phyloP scores from a whole-genome alignment of 2,329 filamentous ascomycete species.

The Cyphellophora attinorum region DNA sequence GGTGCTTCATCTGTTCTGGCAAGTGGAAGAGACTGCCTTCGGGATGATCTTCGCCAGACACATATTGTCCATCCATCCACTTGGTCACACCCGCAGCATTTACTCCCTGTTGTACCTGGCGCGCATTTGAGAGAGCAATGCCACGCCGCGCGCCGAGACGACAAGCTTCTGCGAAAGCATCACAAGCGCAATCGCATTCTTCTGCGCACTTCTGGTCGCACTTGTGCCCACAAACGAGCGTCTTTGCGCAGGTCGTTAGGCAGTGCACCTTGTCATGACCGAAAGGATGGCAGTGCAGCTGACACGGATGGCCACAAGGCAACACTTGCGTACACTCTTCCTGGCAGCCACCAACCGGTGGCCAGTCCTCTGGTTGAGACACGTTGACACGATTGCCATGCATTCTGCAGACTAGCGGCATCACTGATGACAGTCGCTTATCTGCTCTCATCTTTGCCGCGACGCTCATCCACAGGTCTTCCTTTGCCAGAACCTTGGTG shows the following conservation, averaged over 20 bases:
- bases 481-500: conserved; percentile 39
- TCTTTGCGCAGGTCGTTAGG: conserved; percentile 22
- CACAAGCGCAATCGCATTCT: conserved; percentile 13
- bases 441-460: conserved; percentile 29
- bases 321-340: conserved; percentile 33
- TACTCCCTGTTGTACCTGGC: too few species aligned
- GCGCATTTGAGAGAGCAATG: too few species aligned
- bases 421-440: conserved; percentile 34
- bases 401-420: conserved; percentile 56
- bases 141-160: too few species aligned
- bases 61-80: too few species aligned
- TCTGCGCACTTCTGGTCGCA: conserved; percentile 12
- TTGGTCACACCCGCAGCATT: too few species aligned
- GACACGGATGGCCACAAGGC: conserved; percentile 45
- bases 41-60: too few species aligned
- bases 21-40: too few species aligned
- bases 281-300: conserved; percentile 40
- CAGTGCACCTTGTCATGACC: conserved; percentile 25
- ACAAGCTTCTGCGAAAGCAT: too few species aligned
- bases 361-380: conserved; percentile 15
- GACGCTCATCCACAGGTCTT: conserved; percentile 44
- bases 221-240: conserved; percentile 12
- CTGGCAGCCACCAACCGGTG: conserved; percentile 50
- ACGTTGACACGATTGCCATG: conserved; percentile 48
- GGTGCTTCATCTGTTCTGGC: too few species aligned